phyloP scores from a whole-genome alignment of 1,284 basidiomycete genomes.

The Agroathelia rolfsii region DNA sequence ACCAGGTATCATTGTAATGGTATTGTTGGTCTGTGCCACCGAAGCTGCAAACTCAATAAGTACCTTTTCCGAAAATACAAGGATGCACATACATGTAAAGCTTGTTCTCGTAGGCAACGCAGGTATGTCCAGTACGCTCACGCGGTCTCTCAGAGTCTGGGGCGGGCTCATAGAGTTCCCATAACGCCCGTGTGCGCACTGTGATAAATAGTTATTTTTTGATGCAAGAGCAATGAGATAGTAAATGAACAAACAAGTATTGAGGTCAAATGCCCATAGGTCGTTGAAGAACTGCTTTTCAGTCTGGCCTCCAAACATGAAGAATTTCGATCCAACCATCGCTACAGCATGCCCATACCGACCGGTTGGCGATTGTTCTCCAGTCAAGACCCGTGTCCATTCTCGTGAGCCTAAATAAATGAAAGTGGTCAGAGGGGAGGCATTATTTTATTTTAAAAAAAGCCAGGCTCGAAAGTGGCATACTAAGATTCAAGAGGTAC shows the following conservation, averaged over 20 bases:
- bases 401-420: constrained; percentile 65
- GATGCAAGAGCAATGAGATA: constrained; percentile 4
- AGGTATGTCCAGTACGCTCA: constrained; percentile 87
- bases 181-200: constrained; percentile 67
- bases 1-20: constrained; percentile 99
- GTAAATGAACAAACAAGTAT: constrained; percentile 58
- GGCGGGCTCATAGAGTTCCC: constrained; percentile 71
- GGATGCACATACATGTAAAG: constrained; percentile 65
- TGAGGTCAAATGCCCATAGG: constrained; percentile 94
- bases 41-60: constrained; percentile 49
- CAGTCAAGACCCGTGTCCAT: constrained; percentile 83
- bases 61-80: constrained; percentile 1
- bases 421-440: background rate
- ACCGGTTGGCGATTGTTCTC: constrained; percentile 73
- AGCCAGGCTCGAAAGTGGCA: constrained; percentile 20
- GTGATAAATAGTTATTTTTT: constrained; percentile 8
- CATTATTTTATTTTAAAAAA: constrained; percentile 1
- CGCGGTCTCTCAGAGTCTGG: constrained; percentile 62
- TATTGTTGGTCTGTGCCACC: constrained; percentile 97
- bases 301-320: constrained; percentile 96
- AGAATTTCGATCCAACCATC: constrained; percentile 88
- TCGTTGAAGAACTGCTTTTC: constrained; percentile 94
- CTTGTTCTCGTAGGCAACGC: constrained; percentile 78
- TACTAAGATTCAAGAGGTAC: constrained; percentile 92
- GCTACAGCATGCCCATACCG: constrained; percentile 94